Base-by-base conservation (phyloP, 495 filamentous ascomycete genomes). In the Penicillium lividum region DNA sequence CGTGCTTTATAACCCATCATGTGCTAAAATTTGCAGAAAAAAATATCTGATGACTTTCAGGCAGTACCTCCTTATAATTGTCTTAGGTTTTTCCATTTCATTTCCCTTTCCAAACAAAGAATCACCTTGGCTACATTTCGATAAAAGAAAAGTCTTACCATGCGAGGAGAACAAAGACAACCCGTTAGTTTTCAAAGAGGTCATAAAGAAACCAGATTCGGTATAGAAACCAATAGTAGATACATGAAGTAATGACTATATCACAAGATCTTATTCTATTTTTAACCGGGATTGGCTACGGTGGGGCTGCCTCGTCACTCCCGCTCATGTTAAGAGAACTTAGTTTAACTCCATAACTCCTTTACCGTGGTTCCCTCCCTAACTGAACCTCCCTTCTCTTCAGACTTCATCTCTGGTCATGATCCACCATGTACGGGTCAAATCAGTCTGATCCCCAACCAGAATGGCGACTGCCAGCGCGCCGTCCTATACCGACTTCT, bases 401-500 rank as follows among this genome's bases (percentile, higher is more conserved):
- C 36, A 36, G 5, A 22, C 5, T 16, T 18, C 52, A 27, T 38
- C 0, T n/a, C 30, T 16, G 40, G 53, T 38, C 29, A 65, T 54
- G 52, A 47, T 2, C 52, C 13, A 62, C 10, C 31, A 75, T 73
- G 71, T 68, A 72, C 54, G 68, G 69, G 5, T 64, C 61, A n/a
- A 53, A 60, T 25, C 63, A 51, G 25, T 43, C 56, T 8, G 54
- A 56, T 38, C 63, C 73, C 34, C 59, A 71, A n/a, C 77, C 77
- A 33, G 76, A 80, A 77, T 80, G 77, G 77, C 73, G 71, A 54
- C 56, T 68, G 16, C 58, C 73, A 34, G 36, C 69, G 11, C 61
- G 61, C 33, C 53, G 44, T 15, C 44, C 67, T 3, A 61, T 58
- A 18, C 68, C 58, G 22, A 59, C 59, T 43, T 56, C 60, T 25